Percentiles rank a stretch among this genome's conserved stretches.
These are phyloP conservation scores for Fusarium albosuccineum DNA, from an alignment of 2,329 filamentous ascomycete genomes.

Conservation along the genomic window DNA sequence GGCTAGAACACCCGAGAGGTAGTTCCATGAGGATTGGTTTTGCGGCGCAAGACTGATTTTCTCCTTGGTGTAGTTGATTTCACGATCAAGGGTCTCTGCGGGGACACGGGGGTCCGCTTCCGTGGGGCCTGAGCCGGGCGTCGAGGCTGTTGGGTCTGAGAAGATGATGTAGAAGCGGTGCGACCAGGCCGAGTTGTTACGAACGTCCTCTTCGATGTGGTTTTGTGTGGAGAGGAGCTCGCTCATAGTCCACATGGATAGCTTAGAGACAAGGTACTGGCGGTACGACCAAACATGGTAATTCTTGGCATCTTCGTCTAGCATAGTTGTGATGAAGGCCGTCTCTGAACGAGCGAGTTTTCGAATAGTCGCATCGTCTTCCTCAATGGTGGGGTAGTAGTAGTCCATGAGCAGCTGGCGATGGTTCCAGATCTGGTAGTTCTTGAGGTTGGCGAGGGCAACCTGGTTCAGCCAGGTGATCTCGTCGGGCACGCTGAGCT, in stretches of 20 bases:
- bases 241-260: conserved; percentile 77
- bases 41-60: conserved; percentile 86
- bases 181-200: conserved; percentile 98
- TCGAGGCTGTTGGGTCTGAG: conserved; percentile 67
- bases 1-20: conserved; percentile 80
- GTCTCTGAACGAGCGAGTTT: conserved; percentile 74
- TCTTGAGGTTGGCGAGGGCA: conserved; percentile 88
- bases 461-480: conserved; percentile 88
- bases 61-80: conserved; percentile 79
- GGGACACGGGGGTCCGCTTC: conserved; percentile 70
- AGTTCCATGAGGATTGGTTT: conserved; percentile 96
- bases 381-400: conserved; percentile 71
- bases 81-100: conserved; percentile 75
- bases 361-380: conserved; percentile 65
- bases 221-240: conserved; percentile 79
- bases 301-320: conserved; percentile 91
- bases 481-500: conserved; percentile 76
- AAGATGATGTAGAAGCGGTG: conserved; percentile 97
- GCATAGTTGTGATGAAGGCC: conserved; percentile 83
- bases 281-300: conserved; percentile 99
- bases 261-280: conserved; percentile 74
- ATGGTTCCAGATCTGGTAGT: conserved; percentile 97
- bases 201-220: conserved; percentile 82
- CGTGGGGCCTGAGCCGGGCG: conserved; percentile 62
- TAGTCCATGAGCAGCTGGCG: conserved; percentile 74